Conservation (phyloP, 768 basidiomycete species). For the Tricholoma sp. region DNA sequence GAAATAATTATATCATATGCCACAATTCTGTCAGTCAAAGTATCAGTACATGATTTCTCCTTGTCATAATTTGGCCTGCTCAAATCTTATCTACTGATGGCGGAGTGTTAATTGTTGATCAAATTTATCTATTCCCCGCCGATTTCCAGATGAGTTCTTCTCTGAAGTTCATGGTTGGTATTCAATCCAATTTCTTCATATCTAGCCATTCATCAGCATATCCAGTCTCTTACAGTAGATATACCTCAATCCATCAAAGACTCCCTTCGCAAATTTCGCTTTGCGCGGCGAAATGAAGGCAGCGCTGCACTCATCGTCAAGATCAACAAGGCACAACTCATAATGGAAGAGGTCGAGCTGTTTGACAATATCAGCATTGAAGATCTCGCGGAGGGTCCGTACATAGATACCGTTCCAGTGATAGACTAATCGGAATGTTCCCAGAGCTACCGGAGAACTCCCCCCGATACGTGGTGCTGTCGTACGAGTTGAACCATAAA, state of each 20-base stretch:
- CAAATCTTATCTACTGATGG: too few species aligned
- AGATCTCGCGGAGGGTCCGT: constrained; percentile 80
- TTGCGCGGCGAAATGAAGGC: constrained; percentile 65
- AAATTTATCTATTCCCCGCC: too few species aligned
- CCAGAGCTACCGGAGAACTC: constrained; percentile 84
- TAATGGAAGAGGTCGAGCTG: constrained; percentile 81
- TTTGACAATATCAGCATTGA: constrained; percentile 73
- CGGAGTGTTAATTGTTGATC: too few species aligned
- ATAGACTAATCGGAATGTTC: constrained; percentile 2
- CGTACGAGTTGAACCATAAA: constrained; percentile 71
- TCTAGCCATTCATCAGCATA: constrained; percentile 2
- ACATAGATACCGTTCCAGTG: not conserved
- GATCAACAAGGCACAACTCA: constrained; percentile 78
- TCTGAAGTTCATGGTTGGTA: constrained; percentile 35
- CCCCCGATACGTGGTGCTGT: constrained; percentile 81
- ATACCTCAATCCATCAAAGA: constrained; percentile 77
- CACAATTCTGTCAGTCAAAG: too few species aligned
- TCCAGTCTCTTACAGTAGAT: constrained; percentile 74
- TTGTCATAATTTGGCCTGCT: too few species aligned
- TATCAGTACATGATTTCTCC: too few species aligned
- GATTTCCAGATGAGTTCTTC: too few species aligned
- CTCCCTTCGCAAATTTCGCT: constrained; percentile 74
- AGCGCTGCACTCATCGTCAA: constrained; percentile 82
- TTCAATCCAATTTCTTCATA: constrained; percentile 1
- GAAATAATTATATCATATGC: too few species aligned